Conservation (phyloP, 768 basidiomycete species). For the Boletus tomentosulus region DNA sequence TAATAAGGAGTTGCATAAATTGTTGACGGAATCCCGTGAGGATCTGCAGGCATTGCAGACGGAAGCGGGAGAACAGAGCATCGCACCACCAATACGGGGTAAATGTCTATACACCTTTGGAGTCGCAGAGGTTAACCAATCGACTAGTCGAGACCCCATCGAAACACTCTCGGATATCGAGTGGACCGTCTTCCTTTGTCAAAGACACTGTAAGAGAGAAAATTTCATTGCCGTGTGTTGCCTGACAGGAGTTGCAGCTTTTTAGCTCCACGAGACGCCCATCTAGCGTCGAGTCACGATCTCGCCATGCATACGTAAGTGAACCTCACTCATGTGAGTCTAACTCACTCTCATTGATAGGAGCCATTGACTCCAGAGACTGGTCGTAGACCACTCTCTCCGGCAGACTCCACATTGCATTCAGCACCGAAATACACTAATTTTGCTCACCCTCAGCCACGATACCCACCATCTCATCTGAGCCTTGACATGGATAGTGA, state of each 20-base stretch:
- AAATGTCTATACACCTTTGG: background rate
- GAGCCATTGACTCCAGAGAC: slow-evolving; percentile 48
- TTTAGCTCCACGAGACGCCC: slow-evolving; percentile 30
- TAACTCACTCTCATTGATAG: slow-evolving; percentile 21
- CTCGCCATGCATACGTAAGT: slow-evolving; percentile 33
- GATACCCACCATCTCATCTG: slow-evolving; percentile 24
- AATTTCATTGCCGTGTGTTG: slow-evolving; percentile 26
- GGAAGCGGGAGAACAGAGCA: slow-evolving; percentile 72
- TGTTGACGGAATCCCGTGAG: slow-evolving; percentile 74
- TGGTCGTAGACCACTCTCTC: slow-evolving; percentile 39
- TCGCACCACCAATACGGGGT: slow-evolving; percentile 46
- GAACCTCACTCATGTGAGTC: background rate
- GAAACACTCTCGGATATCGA: slow-evolving; percentile 40
- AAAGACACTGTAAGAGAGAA: slow-evolving; percentile 43
- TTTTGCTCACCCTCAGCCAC: slow-evolving; percentile 19
- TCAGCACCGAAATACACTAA: slow-evolving; percentile 26
- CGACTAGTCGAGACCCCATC: slow-evolving; percentile 32
- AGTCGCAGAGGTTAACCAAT: slow-evolving; percentile 3
- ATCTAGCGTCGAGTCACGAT: slow-evolving; percentile 33
- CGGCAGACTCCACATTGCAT: slow-evolving; percentile 32
- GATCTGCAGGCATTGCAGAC: slow-evolving; percentile 65
- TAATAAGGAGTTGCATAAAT: slow-evolving; percentile 70
- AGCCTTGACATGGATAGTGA: slow-evolving; percentile 46
- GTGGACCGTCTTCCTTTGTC: slow-evolving; percentile 40
- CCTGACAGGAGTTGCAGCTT: slow-evolving; percentile 23